Evolutionary conservation across 331 rosid species (phyloP), one percentile per base, ranked within the genome.

Genomic region (Quercus tomentella): DNA sequence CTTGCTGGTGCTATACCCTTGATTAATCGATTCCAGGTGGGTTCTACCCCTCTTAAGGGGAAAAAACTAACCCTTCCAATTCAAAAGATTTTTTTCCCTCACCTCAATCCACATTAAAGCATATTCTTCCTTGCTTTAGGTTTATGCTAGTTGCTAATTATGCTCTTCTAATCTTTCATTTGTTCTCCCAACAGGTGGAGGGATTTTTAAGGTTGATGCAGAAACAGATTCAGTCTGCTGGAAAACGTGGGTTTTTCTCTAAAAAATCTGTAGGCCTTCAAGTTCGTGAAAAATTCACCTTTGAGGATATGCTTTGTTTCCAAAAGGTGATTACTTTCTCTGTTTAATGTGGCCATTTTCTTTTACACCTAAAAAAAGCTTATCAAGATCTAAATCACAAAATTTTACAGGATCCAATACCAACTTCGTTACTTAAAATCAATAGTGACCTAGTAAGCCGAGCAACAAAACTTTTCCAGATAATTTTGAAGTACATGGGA

Each of bases 251-350:
- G 8, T 90, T 96, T 79, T 96, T 96, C 81, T 86, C 92, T 21
- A 96, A 89, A 86, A 90, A 89, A 84, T 88, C 98, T 23, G 76
- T 91, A 28, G 97, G 94, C 69, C 89, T 93, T 56, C 98, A 90
- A 85, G 76, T 86, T 72, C 89, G 91, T 52, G 97, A 93, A 54
- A 96, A 76, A 69, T 89, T 87, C 82, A 92, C 97, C 66, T 96
- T 96, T 75, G 99, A 93, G 83, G 98, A 96, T 74, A 96, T 96
- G 99, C 71, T 96, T 72, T 90, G 97, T 87, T 96, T 93, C 82
- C 99, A 96, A 86, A 96, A 93, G 97, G 99, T 96, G 66, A 70
- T 22, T 8, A 67, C 69, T 30, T 84, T 56, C 67, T 15, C 15
- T 56, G 54, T 51, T 43, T 84, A 52, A 45, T 60, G 56, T 62